phyloP scores from a whole-genome alignment of 306 rosid genomes.

The Inga laurina region DNA sequence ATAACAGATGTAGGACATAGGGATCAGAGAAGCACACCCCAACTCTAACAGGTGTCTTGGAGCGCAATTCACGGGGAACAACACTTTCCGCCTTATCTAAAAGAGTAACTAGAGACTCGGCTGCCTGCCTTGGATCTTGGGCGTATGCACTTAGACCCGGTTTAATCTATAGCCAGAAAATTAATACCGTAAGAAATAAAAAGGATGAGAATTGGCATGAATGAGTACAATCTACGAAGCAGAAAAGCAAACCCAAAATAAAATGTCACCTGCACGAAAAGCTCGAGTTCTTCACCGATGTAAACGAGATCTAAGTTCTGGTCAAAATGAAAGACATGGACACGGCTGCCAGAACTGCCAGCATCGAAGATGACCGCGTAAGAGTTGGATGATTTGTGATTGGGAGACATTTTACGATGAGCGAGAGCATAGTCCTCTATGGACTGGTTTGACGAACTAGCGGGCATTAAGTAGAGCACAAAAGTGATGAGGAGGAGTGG shows the following conservation, averaged over 20 bases:
- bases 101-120: conserved; percentile 65
- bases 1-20: not conserved
- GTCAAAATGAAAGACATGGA: conserved; percentile 87
- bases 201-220: not conserved
- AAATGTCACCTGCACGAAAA: conserved; percentile 64
- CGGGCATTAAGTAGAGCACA: conserved; percentile 72
- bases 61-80: conserved; percentile 71
- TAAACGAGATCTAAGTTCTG: conserved; percentile 73
- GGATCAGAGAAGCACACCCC: conserved; percentile 57
- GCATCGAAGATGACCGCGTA: conserved; percentile 94
- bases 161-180: conserved; percentile 42
- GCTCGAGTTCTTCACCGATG: conserved; percentile 90
- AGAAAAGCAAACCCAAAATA: not conserved
- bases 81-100: conserved; percentile 72
- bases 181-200: not conserved
- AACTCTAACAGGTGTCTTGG: conserved; percentile 89
- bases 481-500: conserved; percentile 70
- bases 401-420: conserved; percentile 62
- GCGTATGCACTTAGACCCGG: conserved; percentile 88
- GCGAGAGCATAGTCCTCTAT: conserved; percentile 46
- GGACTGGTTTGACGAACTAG: conserved; percentile 36
- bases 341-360: conserved; percentile 99
- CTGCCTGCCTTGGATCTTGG: conserved; percentile 68
- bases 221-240: not conserved
- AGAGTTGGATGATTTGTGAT: conserved; percentile 39